These are phyloP conservation scores for Immersiella caudata DNA, from an alignment of 495 filamentous ascomycete species.

Conservation along the genomic window DNA sequence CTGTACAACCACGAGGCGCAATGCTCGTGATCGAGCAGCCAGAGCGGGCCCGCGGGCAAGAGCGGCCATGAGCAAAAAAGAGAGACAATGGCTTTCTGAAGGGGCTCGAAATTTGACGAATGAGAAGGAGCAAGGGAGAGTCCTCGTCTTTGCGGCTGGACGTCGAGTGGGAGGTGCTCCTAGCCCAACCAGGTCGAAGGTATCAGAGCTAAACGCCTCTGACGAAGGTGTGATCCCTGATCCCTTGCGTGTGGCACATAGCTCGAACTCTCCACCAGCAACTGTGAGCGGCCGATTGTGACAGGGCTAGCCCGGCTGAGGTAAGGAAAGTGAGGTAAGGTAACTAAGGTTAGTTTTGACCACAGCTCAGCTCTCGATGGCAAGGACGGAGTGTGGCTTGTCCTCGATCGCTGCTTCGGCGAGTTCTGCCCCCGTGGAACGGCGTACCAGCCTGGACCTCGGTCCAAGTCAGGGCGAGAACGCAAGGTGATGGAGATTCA, in stretches of 20 bases:
- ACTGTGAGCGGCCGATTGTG: constrained; percentile 16
- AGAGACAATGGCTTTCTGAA: constrained; percentile 23
- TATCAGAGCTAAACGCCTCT: not conserved
- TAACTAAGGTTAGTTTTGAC: not conserved
- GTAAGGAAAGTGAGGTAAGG: too few species aligned
- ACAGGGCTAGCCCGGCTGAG: not conserved
- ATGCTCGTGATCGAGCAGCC: not conserved
- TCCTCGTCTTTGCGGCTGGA: constrained; percentile 15
- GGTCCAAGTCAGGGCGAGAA: not conserved
- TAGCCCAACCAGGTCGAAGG: not conserved
- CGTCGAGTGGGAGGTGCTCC: not conserved
- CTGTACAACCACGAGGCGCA: constrained; percentile 20
- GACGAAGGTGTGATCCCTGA: not conserved
- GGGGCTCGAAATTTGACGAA: not conserved
- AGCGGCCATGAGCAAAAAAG: constrained; percentile 13
- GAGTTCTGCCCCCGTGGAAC: constrained; percentile 3
- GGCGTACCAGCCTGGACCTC: not conserved
- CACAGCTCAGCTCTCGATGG: constrained; percentile 2
- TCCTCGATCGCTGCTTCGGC: constrained; percentile 10
- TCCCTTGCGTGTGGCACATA: not conserved
- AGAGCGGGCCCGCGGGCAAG: not conserved
- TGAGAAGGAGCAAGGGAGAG: not conserved
- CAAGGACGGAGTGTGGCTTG: constrained; percentile 7
- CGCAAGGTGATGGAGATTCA: not conserved
- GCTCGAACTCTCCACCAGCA: not conserved